Percentiles rank a stretch among this genome's conserved stretches.
These are phyloP conservation scores for Isochrysis galbana DNA, from an alignment of 78 protist genomes.

Conservation along the genomic window DNA sequence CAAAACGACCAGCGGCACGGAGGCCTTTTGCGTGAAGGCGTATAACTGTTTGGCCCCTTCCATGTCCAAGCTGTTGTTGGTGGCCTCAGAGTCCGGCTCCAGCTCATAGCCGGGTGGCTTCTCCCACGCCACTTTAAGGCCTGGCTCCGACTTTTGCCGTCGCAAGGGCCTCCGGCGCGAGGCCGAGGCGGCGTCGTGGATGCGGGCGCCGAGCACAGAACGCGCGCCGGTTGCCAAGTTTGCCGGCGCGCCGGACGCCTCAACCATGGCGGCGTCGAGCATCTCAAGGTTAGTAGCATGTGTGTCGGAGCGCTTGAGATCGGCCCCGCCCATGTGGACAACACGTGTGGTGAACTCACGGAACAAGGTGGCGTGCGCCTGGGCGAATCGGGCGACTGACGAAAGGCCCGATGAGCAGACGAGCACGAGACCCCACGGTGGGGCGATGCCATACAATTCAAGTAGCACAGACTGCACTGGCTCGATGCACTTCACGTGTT, in stretches of 20 bases:
- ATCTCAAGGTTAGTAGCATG: no score
- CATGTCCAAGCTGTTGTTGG: background rate
- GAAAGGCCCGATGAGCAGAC: background rate
- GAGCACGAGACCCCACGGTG: background rate
- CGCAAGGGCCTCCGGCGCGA: background rate
- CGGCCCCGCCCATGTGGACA: background rate
- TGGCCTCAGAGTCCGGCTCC: background rate
- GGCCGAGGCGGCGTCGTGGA: background rate
- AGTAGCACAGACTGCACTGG: background rate
- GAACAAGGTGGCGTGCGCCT: background rate
- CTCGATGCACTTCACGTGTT: background rate
- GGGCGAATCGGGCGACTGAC: background rate
- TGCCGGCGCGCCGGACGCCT: background rate
- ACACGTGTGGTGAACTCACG: background rate
- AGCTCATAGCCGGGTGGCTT: no score
- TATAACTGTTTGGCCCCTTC: background rate
- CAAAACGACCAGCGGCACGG: background rate
- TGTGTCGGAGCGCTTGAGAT: background rate
- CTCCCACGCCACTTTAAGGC: no score
- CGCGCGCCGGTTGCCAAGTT: background rate
- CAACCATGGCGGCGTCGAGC: background rate
- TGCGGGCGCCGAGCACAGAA: background rate
- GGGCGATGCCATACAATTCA: background rate
- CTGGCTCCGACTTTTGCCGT: background rate
- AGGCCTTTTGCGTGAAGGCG: background rate